These are phyloP conservation scores for Pseudogymnoascus sp. DNA, from an alignment of 2,329 filamentous ascomycete genomes.

Conservation along the genomic window DNA sequence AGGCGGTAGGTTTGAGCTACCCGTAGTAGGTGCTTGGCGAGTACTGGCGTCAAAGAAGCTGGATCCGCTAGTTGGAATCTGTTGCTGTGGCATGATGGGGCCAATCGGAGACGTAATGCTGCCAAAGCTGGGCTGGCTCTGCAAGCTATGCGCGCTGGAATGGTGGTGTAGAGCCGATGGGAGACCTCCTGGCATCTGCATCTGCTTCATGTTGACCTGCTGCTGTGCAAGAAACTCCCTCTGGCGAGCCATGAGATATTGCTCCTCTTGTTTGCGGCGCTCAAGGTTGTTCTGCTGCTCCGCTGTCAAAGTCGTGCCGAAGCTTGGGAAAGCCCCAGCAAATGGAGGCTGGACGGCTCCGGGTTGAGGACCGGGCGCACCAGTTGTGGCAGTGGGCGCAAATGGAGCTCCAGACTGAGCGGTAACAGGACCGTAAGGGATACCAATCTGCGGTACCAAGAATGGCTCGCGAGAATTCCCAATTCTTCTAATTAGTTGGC, in stretches of 20 bases:
- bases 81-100: conserved; percentile 45
- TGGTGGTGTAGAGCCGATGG: conserved; percentile 70
- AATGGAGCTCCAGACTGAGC: conserved; percentile 31
- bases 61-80: conserved; percentile 44
- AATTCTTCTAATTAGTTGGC: conserved; percentile 88
- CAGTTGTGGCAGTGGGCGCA: conserved; percentile 30
- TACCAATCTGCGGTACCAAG: conserved; percentile 92
- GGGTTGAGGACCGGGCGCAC: conserved; percentile 38
- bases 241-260: conserved; percentile 92
- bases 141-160: conserved; percentile 87
- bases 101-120: conserved; percentile 84
- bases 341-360: conserved; percentile 77
- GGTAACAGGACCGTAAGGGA: conserved; percentile 73
- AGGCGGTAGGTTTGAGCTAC: conserved; percentile 35
- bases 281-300: conserved; percentile 98
- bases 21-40: conserved; percentile 34
- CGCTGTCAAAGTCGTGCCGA: conserved; percentile 90
- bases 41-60: conserved; percentile 60
- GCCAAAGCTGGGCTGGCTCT: conserved; percentile 93
- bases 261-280: conserved; percentile 93
- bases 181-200: conserved; percentile 52
- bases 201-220: conserved; percentile 67
- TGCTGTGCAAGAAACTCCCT: conserved; percentile 87
- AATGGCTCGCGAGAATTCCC: conserved; percentile 97
- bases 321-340: conserved; percentile 88